Evolutionary conservation across 2,329 filamentous ascomycete genomes (phyloP).

Genomic region (Aaosphaeria pasadenensis): DNA sequence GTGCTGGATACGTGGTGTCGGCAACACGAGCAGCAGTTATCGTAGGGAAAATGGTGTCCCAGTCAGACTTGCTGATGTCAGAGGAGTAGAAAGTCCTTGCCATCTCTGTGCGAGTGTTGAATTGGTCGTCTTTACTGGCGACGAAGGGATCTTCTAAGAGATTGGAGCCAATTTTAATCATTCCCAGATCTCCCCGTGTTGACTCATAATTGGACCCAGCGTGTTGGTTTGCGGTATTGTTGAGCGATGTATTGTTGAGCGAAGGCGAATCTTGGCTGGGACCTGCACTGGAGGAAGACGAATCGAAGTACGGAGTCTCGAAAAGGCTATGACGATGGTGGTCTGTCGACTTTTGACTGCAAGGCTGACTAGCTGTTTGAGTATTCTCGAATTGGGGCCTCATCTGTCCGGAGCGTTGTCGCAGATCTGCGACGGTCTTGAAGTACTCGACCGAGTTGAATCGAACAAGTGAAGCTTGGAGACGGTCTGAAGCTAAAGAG

Average conservation of each 20-base stretch:
- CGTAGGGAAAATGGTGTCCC: too few relatives aligned
- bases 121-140: too few relatives aligned
- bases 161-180: too few relatives aligned
- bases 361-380: neutral
- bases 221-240: neutral
- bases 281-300: conserved; percentile 5
- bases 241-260: neutral
- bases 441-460: conserved; percentile 42
- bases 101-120: too few relatives aligned
- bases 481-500: conserved; percentile 39
- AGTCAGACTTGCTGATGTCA: too few relatives aligned
- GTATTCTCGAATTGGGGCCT: neutral
- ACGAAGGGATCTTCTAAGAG: too few relatives aligned
- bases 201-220: too few relatives aligned
- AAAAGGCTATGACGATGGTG: neutral
- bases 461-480: conserved; percentile 34
- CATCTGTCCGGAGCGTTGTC: conserved; percentile 15
- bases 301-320: conserved; percentile 2
- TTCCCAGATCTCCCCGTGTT: too few relatives aligned
- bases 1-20: conserved; percentile 12
- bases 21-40: conserved; percentile 28
- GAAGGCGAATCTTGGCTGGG: conserved; percentile 1
- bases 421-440: conserved; percentile 40
- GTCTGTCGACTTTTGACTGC: neutral
- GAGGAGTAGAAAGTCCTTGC: too few relatives aligned